Evolutionary conservation across 768 basidiomycete genomes (phyloP), one percentile per base, ranked within the genome.

Genomic region (Suillus lakei): DNA sequence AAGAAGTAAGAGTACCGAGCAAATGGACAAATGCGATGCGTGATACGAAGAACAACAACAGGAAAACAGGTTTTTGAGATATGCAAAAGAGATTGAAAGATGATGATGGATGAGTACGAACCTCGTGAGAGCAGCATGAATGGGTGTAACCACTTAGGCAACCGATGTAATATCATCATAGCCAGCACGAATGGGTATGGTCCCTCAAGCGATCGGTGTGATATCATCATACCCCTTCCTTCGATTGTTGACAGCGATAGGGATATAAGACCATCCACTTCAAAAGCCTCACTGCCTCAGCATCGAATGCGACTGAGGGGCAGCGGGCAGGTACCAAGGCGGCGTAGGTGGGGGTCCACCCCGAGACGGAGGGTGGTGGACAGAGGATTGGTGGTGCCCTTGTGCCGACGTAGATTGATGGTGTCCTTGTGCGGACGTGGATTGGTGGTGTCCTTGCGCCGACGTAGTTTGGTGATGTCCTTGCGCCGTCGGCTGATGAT

Each of bases 401-500:
- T n/a, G n/a, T n/a, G n/a, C n/a, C n/a, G n/a, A n/a, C n/a, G n/a
- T n/a, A n/a, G n/a, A n/a, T n/a, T n/a, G n/a, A n/a, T n/a, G n/a
- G n/a, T n/a, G n/a, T n/a, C n/a, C n/a, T n/a, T n/a, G n/a, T n/a
- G n/a, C n/a, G n/a, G n/a, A n/a, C n/a, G 70, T 69, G 12, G 56
- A 67, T 53, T 59, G 70, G 55, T 53, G 64, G 38, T 23, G 64
- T 60, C 51, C 36, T 9, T 43, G 43, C 34, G 63, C 64, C 41
- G 66, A 46, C 44, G 56, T 58, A 43, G 66, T 34, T 32, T 59
- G 53, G 15, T 65, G 63, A 38, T 66, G 68, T 41, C 64, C 67
- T 62, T 72, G 73, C 55, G 71, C 65, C 46, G 70, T 70, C 5
- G 53, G 7, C n/a, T n/a, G n/a, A n/a, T n/a, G n/a, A n/a, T n/a